Evolutionary conservation across 768 basidiomycete genomes (phyloP).

Genomic region (Naganishia friedmannii): DNA sequence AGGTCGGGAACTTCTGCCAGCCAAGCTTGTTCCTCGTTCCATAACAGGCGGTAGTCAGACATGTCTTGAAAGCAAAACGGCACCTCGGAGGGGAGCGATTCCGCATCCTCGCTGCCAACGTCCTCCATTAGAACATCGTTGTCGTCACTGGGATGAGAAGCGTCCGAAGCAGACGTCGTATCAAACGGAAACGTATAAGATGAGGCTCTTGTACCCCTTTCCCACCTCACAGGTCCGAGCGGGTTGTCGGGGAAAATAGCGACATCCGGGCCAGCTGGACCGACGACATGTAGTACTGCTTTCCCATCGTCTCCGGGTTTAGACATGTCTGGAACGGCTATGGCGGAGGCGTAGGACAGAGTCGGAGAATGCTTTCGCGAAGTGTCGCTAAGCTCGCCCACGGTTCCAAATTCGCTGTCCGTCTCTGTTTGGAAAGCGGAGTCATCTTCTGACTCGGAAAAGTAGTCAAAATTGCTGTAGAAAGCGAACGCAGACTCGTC

Average conservation of each 20-base stretch:
- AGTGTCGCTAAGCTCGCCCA: neutral
- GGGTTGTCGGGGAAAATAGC: constrained; percentile 13
- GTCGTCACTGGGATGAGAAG: neutral
- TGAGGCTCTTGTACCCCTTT: neutral
- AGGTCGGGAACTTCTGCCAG: neutral
- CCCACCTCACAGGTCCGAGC: constrained; percentile 9
- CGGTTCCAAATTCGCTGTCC: neutral
- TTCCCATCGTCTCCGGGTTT: neutral
- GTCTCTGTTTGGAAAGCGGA: neutral
- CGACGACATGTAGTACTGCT: neutral
- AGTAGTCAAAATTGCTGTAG: neutral
- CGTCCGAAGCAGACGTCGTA: neutral
- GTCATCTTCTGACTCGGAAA: neutral
- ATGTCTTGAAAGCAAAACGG: neutral
- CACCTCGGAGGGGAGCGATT: no score
- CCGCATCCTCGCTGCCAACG: neutral
- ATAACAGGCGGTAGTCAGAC: neutral
- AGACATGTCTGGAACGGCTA: neutral
- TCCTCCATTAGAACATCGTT: neutral
- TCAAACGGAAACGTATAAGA: neutral
- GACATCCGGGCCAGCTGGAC: neutral
- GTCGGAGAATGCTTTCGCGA: neutral
- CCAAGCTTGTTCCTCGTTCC: neutral
- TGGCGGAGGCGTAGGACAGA: neutral
- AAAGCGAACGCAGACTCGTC: neutral